These are phyloP conservation scores for Metschnikowia corniflorae DNA, from an alignment of 805 yeast species.

Conservation along the genomic window DNA sequence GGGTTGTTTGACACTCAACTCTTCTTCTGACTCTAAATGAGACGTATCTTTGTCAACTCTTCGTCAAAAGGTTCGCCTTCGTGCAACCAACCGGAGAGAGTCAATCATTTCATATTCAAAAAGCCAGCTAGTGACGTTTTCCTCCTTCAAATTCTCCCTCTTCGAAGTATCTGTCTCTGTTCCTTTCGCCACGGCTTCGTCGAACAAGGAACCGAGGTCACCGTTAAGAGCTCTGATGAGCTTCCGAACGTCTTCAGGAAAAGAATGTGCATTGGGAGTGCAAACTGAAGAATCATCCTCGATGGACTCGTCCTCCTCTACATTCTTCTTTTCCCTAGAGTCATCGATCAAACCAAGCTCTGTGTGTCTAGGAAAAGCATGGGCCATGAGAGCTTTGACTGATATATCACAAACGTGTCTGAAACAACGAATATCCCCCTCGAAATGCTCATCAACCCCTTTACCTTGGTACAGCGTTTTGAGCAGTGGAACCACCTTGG, in stretches of 20 bases:
- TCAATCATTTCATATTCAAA: slow-evolving; percentile 4
- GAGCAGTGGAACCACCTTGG: slow-evolving; percentile 2
- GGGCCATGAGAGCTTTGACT: slow-evolving; percentile 5
- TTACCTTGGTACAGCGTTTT: slow-evolving; percentile 3
- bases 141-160: slow-evolving; percentile 3
- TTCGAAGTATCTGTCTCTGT: slow-evolving; percentile 3
- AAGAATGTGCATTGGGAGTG: no score
- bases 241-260: slow-evolving; percentile 3
- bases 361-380: slow-evolving; percentile 4
- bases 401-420: slow-evolving; percentile 1
- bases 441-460: slow-evolving; percentile 3
- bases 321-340: not conserved
- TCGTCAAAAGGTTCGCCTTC: no score
- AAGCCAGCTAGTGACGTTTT: slow-evolving; percentile 4
- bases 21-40: no score
- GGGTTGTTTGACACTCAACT: no score
- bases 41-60: no score
- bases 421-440: slow-evolving; percentile 6
- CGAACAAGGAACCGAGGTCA: slow-evolving; percentile 2
- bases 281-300: no score
- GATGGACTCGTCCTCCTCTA: not conserved
- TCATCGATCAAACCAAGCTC: not conserved
- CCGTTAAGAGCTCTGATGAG: slow-evolving; percentile 2
- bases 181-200: slow-evolving; percentile 3
- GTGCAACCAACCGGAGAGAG: no score